Conservation (phyloP, 1,284 basidiomycete species). For the Fomitopsis schrenkii region DNA sequence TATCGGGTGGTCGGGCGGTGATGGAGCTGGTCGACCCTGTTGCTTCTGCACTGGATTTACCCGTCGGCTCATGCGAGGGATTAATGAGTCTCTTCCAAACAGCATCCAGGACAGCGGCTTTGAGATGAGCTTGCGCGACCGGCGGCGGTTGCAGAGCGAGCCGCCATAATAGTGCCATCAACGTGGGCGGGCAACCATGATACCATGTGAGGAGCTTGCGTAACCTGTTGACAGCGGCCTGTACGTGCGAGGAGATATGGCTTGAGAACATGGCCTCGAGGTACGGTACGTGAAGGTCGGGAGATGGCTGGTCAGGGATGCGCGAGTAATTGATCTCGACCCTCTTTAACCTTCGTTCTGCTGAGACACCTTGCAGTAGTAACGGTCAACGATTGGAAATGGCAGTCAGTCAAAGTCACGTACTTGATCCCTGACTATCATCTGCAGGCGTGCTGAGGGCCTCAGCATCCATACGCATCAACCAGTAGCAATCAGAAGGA, state of each 20-base stretch:
- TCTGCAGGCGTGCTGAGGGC: conserved; percentile 7
- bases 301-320: conserved; percentile 4
- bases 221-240: conserved; percentile 11
- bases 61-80: neutral
- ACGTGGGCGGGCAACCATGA: conserved; percentile 13
- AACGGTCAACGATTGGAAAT: neutral
- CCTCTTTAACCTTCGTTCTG: neutral
- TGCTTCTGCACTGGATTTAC: neutral
- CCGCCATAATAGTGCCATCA: conserved; percentile 27
- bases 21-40: neutral
- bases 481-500: conserved; percentile 37
- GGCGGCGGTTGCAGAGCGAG: conserved; percentile 14
- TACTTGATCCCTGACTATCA: neutral
- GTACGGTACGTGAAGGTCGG: conserved; percentile 22
- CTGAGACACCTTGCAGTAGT: neutral
- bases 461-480: conserved; percentile 34
- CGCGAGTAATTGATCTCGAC: conserved; percentile 15
- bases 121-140: neutral
- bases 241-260: conserved; percentile 1
- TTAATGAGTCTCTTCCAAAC: conserved; percentile 5
- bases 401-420: neutral
- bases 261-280: conserved; percentile 17
- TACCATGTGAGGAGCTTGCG: conserved; percentile 12
- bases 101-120: conserved; percentile 5
- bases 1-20: neutral